Evolutionary conservation across 345 rosid species (phyloP).

Genomic region (Citrus cavaleriei): DNA sequence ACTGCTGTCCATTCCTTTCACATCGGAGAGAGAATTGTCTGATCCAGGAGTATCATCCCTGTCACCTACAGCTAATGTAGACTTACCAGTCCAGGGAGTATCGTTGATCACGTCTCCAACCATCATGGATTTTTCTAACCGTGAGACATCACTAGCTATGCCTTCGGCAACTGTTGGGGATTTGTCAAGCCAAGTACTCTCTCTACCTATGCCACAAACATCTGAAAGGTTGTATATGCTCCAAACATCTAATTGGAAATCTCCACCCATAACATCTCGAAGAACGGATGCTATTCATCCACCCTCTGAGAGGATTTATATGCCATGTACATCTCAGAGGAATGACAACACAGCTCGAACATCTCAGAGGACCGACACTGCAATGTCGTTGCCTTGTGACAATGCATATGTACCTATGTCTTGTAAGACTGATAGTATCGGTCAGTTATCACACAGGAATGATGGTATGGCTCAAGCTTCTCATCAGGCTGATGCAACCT

Average conservation of each 20-base stretch:
- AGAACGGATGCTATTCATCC: slow-evolving; percentile 20
- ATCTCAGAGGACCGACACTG: slow-evolving; percentile 18
- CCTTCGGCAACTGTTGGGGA: slow-evolving; percentile 13
- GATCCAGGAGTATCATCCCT: slow-evolving; percentile 24
- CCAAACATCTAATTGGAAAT: slow-evolving; percentile 30
- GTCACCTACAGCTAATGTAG: slow-evolving; percentile 18
- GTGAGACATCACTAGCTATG: slow-evolving; percentile 1
- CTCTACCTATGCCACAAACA: slow-evolving; percentile 11
- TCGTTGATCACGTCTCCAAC: slow-evolving; percentile 18
- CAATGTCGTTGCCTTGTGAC: slow-evolving; percentile 15
- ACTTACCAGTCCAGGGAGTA: slow-evolving; percentile 18
- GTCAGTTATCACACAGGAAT: slow-evolving; percentile 10
- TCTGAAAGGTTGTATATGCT: slow-evolving; percentile 25
- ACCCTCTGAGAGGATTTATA: slow-evolving; percentile 19
- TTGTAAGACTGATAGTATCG: slow-evolving; percentile 19
- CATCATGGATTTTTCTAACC: slow-evolving; percentile 18
- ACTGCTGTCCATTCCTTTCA: slow-evolving; percentile 2
- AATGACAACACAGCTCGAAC: slow-evolving; percentile 10
- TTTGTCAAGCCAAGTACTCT: slow-evolving; percentile 18
- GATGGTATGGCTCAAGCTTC: slow-evolving; percentile 14
- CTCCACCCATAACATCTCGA: slow-evolving; percentile 15
- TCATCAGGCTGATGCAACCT: background rate
- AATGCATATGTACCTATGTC: slow-evolving; percentile 13
- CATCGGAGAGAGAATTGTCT: slow-evolving; percentile 17
- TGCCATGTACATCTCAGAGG: slow-evolving; percentile 17